Conservation (phyloP, 1,284 basidiomycete species). For the Cutaneotrichosporon dermatis region DNA sequence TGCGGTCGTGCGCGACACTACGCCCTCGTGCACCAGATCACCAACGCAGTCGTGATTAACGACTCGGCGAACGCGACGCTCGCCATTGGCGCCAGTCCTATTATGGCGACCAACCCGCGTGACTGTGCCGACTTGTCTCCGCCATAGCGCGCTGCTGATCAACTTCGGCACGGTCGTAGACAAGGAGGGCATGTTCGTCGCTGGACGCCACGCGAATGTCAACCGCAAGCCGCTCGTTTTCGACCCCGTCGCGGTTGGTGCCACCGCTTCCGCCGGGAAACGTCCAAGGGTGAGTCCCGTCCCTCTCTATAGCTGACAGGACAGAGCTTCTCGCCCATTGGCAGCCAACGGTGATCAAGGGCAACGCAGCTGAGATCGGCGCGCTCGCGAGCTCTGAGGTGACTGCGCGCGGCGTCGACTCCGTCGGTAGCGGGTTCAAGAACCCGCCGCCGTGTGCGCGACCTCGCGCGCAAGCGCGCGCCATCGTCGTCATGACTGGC, state of each 20-base stretch:
- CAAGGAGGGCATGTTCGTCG: conserved; percentile 74
- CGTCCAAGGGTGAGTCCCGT: conserved; percentile 47
- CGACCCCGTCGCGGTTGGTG: conserved; percentile 94
- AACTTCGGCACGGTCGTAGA: conserved; percentile 83
- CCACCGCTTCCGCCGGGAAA: conserved; percentile 67
- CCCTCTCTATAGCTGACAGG: conserved; percentile 4
- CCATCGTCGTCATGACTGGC: conserved; percentile 80
- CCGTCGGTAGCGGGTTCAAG: conserved; percentile 67
- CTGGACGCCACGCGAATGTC: conserved; percentile 67
- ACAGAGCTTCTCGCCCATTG: conserved; percentile 72
- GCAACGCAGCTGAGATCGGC: conserved; percentile 87
- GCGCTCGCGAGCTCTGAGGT: conserved; percentile 70
- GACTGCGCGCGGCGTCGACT: conserved; percentile 81
- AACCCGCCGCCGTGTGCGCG: conserved; percentile 70
- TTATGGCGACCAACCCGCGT: conserved; percentile 79
- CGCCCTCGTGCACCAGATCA: conserved; percentile 86
- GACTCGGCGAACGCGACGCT: conserved; percentile 90
- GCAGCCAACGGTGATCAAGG: conserved; percentile 91
- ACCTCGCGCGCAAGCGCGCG: conserved; percentile 73
- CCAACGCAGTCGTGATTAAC: conserved; percentile 82
- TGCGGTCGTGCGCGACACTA: conserved; percentile 53
- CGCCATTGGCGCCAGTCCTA: conserved; percentile 82
- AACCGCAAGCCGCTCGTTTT: conserved; percentile 77
- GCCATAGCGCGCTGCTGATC: conserved; percentile 70
- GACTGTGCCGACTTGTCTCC: conserved; percentile 78